A percentile compares a stretch with the other conserved stretches of the same genome.
phyloP scores from a whole-genome alignment of 805 yeast species.

The Candida morakotiae region DNA sequence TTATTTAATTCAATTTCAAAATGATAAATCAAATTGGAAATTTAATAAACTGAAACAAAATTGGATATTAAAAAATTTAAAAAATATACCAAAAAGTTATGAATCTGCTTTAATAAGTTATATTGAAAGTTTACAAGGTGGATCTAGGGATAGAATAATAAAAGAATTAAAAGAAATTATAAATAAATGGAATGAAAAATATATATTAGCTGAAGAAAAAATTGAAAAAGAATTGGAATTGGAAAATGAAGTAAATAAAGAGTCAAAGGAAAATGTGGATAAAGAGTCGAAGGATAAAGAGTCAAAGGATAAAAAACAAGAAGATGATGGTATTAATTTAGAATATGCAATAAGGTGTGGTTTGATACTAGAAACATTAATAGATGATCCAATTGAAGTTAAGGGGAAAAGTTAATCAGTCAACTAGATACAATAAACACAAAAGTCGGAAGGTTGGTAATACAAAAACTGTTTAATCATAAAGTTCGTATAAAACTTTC shows the following conservation, averaged over 20 bases:
- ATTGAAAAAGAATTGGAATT: constrained; percentile 30
- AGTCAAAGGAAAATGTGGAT: constrained; percentile 16
- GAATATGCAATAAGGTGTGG: constrained; percentile 43
- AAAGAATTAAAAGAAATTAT: constrained; percentile 46
- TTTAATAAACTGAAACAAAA: constrained; percentile 84
- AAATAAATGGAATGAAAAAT: constrained; percentile 53
- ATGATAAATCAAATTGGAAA: constrained; percentile 66
- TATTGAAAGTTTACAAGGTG: constrained; percentile 64
- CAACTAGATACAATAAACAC: too few relatives aligned
- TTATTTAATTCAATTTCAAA: constrained; percentile 55
- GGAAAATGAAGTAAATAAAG: constrained; percentile 14
- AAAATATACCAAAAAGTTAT: constrained; percentile 48
- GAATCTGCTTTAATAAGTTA: constrained; percentile 48
- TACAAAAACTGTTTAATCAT: too few relatives aligned
- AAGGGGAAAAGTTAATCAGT: constrained; percentile 6
- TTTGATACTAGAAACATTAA: constrained; percentile 26
- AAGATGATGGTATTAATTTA: constrained; percentile 15
- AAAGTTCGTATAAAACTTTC: too few relatives aligned
- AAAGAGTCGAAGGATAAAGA: constrained; percentile 1
- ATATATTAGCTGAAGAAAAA: constrained; percentile 37
- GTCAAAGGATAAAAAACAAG: constrained; percentile 11
- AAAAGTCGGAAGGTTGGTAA: too few relatives aligned
- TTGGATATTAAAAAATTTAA: constrained; percentile 70
- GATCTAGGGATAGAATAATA: constrained; percentile 55
- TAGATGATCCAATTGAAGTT: constrained; percentile 24